Evolutionary conservation across 805 yeast genomes (phyloP), one percentile per base, ranked within the genome.

Genomic region (Wickerhamomyces rabaulensis): DNA sequence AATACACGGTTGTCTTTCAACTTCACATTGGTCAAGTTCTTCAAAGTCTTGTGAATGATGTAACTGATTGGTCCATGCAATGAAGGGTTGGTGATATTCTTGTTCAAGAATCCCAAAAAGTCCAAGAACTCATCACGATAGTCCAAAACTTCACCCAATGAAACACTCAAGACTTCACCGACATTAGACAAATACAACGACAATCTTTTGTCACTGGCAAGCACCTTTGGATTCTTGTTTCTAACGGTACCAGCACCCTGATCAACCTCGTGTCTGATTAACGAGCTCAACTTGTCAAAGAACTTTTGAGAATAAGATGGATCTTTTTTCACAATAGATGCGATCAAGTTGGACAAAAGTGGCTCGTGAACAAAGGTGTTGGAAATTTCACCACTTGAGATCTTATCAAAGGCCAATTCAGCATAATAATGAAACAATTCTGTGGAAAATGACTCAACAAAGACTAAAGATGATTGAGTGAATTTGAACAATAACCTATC

Each of bases 171-270:
- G 22, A 82, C 70, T 60, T 88, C 91, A 58, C 83, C 80, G 39
- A 91, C 64, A 3, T 89, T 76, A 3, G 82, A 75, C 27, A 87
- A 61, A 57, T 83, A 78, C 79, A 96, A 80, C 26, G 80, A 79
- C 9, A 94, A 66, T 17, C 82, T 77, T 26, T 83, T 84, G 63
- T 94, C 98, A 38, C 90, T 74, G n/a, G 87, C 87, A 23, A 81
- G 71, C 22, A 85, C 71, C 26, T 85, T 91, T 7, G 75, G 69
- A 0, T 84, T 79, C 6, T 72, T 79, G 38, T 63, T 75, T 61
- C 96, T 75, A 0, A 82, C 69, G 1, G 76, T 65, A 3, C 97
- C 98, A 0, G 97, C 97, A 52, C 91, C 86, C 52, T 82, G 87
- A 10, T 68, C 68, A 19, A 92, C 71, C 58, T 92, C 96, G 29